These are phyloP conservation scores for Mollisia scopiformis DNA, from an alignment of 2,329 filamentous ascomycete genomes.

Conservation along the genomic window DNA sequence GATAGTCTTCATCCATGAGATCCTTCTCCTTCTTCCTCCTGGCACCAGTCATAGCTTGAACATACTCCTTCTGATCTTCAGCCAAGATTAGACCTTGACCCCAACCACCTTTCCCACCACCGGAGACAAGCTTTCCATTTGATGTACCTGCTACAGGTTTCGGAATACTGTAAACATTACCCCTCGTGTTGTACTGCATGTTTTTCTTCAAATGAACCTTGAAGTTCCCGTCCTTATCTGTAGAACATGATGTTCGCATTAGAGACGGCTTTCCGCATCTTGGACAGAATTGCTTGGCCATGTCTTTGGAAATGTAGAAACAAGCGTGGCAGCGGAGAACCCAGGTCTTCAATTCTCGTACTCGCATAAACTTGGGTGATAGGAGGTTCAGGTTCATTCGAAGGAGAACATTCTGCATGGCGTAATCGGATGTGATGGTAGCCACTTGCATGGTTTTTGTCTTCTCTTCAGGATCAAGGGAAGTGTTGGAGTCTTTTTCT, in stretches of 20 bases:
- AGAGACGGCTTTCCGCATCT: constrained; percentile 87
- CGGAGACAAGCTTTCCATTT: constrained; percentile 70
- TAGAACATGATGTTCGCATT: constrained; percentile 83
- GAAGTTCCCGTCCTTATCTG: constrained; percentile 79
- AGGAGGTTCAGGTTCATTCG: constrained; percentile 94
- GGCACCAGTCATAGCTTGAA: constrained; percentile 63
- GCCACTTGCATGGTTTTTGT: constrained; percentile 78
- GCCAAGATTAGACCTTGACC: constrained; percentile 81
- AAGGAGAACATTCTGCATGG: constrained; percentile 95
- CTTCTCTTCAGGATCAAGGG: constrained; percentile 49
- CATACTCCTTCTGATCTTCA: constrained; percentile 96
- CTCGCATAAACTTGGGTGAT: constrained; percentile 76
- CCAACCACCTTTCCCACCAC: constrained; percentile 86
- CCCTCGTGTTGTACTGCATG: constrained; percentile 94
- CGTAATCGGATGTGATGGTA: constrained; percentile 93
- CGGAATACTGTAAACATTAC: constrained; percentile 90
- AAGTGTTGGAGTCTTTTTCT: constrained; percentile 60
- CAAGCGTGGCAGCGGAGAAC: constrained; percentile 92
- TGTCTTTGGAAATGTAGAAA: constrained; percentile 83
- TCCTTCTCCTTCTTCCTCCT: constrained; percentile 73
- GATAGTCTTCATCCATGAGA: constrained; percentile 92
- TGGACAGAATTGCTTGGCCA: constrained; percentile 89
- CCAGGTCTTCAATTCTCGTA: constrained; percentile 85
- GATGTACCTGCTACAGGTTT: constrained; percentile 83
- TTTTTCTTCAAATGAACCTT: constrained; percentile 88